Evolutionary conservation across 2,329 filamentous ascomycete species (phyloP).

Genomic region (Colletotrichum falcatum): DNA sequence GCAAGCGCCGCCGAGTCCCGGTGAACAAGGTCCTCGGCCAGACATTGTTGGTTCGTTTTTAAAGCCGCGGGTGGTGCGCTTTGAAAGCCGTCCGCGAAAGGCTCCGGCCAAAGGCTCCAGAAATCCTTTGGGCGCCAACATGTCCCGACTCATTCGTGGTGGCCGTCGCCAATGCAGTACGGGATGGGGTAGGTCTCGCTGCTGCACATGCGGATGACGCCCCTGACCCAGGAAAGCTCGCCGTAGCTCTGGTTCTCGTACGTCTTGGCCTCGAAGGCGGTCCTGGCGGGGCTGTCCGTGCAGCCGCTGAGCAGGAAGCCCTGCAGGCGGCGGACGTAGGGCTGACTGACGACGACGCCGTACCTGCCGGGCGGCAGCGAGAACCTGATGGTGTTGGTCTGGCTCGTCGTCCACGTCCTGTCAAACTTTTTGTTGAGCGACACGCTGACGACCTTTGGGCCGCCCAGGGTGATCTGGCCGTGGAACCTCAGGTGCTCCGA

Average conservation of each 20-base stretch:
- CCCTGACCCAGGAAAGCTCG: conserved; percentile 53
- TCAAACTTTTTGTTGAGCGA: conserved; percentile 43
- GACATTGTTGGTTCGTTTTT: not conserved
- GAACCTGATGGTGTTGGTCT: conserved; percentile 48
- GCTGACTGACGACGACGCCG: conserved; percentile 54
- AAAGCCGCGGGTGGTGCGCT: too few species aligned
- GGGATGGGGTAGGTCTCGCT: conserved; percentile 51
- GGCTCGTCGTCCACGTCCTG: conserved; percentile 46
- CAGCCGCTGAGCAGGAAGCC: conserved; percentile 51
- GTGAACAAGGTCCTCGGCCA: not conserved
- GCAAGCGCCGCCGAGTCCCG: not conserved
- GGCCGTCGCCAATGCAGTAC: conserved; percentile 52
- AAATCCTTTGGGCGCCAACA: not conserved
- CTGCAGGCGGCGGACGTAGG: conserved; percentile 47
- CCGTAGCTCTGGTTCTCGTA: conserved; percentile 49
- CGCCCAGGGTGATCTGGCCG: conserved; percentile 43
- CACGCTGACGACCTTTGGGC: conserved; percentile 40
- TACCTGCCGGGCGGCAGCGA: conserved; percentile 51
- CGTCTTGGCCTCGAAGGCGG: conserved; percentile 49
- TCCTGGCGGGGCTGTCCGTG: conserved; percentile 46
- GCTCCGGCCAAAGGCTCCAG: not conserved
- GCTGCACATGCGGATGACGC: conserved; percentile 52
- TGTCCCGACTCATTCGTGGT: not conserved
- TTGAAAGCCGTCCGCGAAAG: not conserved
- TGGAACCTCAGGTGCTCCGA: conserved; percentile 47